Base-by-base conservation (phyloP, 2,329 filamentous ascomycete genomes). In the Aspergillus pseudoterreus region DNA sequence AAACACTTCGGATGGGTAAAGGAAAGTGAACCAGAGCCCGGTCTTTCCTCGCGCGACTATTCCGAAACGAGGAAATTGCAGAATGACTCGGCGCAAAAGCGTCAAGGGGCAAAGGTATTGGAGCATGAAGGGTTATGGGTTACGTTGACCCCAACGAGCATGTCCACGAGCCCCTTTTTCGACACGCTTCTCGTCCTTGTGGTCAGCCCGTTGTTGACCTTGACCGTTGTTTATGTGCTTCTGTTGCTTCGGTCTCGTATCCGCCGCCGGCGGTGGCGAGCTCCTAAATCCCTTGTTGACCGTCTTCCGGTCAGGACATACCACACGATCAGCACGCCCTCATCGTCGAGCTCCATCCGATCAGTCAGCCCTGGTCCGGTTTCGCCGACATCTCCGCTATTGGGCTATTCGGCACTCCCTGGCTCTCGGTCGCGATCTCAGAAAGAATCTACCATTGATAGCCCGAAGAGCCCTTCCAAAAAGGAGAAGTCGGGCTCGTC, bases 121-220 rank as follows among this genome's bases (percentile, higher is more conserved):
- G 75, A 78, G 11, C 85, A 85, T 57, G 85, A 94, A 61, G 92
- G 91, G 2, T 81, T 99, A 4, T 97, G 91, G 91, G 90, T 99
- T n/a, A 96, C 94, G 6, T 83, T 99, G 50, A 94, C 90, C 1
- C 94, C 92, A 1, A 92, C 91, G 0, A 92, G 84, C 70, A 84
- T 86, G 74, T 92, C 90, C 57, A 87, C 88, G 4, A 95, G 87
- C 61, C 92, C 94, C 0, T 96, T 99, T 75, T 92, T 97, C 61
- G 94, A 99, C 67, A 97, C 92, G 0, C 80, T 99, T 2, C 78
- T 97, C n/a, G 91, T 99, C 8, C 78, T 99, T n/a, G 91, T 99
- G 30, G 85, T 97, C 49, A 96, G 92, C 64, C 94, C 94, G 6
- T 74, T 99, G 12, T 86, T 97, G 47, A 97, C 94, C 1, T 74